These are phyloP conservation scores for Xylaria flabelliformis DNA, from an alignment of 495 filamentous ascomycete species.

Conservation along the genomic window DNA sequence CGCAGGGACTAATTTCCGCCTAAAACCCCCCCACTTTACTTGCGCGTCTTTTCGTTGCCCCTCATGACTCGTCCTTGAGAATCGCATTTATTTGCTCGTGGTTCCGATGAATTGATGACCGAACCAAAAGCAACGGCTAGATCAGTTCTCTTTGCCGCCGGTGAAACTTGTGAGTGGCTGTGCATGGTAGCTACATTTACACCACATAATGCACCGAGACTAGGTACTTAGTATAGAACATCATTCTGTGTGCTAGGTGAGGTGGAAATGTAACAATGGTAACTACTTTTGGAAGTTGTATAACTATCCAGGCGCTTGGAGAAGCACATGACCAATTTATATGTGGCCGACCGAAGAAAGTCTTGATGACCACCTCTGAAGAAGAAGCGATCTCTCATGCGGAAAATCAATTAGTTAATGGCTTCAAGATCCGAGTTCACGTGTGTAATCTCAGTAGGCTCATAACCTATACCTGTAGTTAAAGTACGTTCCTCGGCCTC, in stretches of 20 bases:
- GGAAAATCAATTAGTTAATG: too few species aligned
- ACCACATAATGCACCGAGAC: neutral
- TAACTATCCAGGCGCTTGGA: neutral
- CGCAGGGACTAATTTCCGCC: constrained; percentile 18
- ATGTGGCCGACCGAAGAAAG: neutral
- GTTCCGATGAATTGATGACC: neutral
- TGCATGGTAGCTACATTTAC: neutral
- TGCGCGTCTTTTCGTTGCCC: neutral
- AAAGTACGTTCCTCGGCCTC: neutral
- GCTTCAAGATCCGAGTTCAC: too few species aligned
- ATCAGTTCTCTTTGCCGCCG: neutral
- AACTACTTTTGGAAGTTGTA: neutral
- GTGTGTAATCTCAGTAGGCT: too few species aligned
- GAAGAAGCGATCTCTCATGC: neutral
- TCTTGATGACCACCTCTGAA: neutral
- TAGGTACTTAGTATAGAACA: neutral
- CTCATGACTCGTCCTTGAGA: neutral
- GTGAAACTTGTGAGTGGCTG: neutral
- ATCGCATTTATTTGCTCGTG: neutral
- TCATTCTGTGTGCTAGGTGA: neutral
- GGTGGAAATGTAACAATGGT: neutral
- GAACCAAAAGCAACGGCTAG: neutral
- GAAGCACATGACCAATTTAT: neutral
- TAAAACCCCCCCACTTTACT: neutral
- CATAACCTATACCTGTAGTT: neutral